Evolutionary conservation across 1,139 yeast genomes (phyloP).

Genomic region (Candida buenavistaensis): DNA sequence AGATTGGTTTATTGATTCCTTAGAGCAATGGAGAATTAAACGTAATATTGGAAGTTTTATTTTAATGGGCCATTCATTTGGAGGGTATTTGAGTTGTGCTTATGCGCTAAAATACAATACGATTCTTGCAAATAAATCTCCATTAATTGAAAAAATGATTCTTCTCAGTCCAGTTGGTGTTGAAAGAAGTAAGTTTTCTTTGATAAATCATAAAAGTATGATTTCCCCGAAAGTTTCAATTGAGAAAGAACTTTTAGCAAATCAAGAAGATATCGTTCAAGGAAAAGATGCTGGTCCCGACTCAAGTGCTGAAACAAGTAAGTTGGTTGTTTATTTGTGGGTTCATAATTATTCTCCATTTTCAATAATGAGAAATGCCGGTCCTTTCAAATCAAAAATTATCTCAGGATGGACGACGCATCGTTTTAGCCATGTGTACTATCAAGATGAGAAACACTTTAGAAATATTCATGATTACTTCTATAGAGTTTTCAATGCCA

Average conservation of each 20-base stretch:
- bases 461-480: constrained; percentile 42
- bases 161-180: constrained; percentile 50
- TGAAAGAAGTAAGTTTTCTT: constrained; percentile 37
- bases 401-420: constrained; percentile 44
- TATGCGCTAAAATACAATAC: constrained; percentile 73
- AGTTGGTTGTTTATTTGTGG: constrained; percentile 35
- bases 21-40: constrained; percentile 80
- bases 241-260: constrained; percentile 26
- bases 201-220: constrained; percentile 21
- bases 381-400: constrained; percentile 39
- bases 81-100: constrained; percentile 82
- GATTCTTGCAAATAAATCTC: no score
- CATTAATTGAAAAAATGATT: constrained; percentile 41
- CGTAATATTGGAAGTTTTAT: constrained; percentile 61
- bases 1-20: constrained; percentile 71
- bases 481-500: constrained; percentile 39
- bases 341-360: constrained; percentile 40
- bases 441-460: constrained; percentile 31
- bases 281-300: constrained; percentile 14
- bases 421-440: constrained; percentile 36
- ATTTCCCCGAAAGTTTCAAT: constrained; percentile 18
- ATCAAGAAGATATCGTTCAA: constrained; percentile 28
- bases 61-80: constrained; percentile 88
- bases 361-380: constrained; percentile 32
- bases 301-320: constrained; percentile 21